Conservation (phyloP, 768 basidiomycete genomes). For the Leucogyrophana mollusca region DNA sequence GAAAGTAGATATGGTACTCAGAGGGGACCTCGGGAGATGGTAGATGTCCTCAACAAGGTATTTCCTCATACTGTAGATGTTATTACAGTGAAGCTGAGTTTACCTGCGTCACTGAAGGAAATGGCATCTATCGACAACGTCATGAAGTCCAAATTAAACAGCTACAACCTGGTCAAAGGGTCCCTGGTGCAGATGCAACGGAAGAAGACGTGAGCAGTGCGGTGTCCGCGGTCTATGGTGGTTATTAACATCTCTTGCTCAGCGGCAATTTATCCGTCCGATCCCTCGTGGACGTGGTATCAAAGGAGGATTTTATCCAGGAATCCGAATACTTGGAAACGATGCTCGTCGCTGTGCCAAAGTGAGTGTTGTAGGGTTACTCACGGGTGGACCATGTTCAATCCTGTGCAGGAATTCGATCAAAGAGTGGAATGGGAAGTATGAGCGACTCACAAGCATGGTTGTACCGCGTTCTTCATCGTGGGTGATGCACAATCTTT, state of each 20-base stretch:
- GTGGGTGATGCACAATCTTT: constrained; percentile 44
- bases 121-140: constrained; percentile 92
- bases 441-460: constrained; percentile 86
- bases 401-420: constrained; percentile 54
- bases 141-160: constrained; percentile 87
- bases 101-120: constrained; percentile 55
- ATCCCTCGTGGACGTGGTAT: constrained; percentile 82
- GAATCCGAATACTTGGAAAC: constrained; percentile 96
- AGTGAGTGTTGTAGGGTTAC: constrained; percentile 46
- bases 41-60: constrained; percentile 86
- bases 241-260: constrained; percentile 8
- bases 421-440: constrained; percentile 89
- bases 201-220: constrained; percentile 77
- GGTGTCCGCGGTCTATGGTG: constrained; percentile 2
- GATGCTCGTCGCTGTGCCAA: constrained; percentile 89
- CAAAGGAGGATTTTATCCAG: constrained; percentile 75
- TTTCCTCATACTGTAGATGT: constrained; percentile 14
- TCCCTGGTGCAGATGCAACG: constrained; percentile 89
- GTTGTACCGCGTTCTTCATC: constrained; percentile 90
- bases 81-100: constrained; percentile 1
- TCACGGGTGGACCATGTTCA: background rate
- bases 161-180: constrained; percentile 94
- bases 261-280: constrained; percentile 96
- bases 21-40: constrained; percentile 77
- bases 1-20: constrained; percentile 86